Conservation (phyloP, 169 alveolate species). For the Amoebophrya sp. region DNA sequence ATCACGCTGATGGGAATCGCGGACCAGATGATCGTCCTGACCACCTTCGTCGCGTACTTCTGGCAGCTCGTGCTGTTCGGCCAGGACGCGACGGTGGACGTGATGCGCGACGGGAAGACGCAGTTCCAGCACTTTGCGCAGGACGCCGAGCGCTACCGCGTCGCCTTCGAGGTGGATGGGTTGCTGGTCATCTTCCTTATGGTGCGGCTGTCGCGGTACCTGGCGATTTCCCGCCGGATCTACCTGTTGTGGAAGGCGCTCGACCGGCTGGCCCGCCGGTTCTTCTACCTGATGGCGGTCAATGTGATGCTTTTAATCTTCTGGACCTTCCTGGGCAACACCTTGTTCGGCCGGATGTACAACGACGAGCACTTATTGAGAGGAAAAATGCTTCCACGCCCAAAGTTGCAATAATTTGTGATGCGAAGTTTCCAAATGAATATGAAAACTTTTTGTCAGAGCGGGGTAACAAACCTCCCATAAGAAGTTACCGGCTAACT, state of each 20-base stretch:
- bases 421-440: too few species aligned
- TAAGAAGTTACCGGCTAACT: too few species aligned
- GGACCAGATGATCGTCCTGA: background rate
- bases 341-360: background rate
- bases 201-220: background rate
- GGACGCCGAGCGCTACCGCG: background rate
- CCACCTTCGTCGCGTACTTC: background rate
- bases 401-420: too few species aligned
- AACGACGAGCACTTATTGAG: background rate
- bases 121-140: background rate
- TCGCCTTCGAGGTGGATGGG: background rate
- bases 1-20: background rate
- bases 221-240: background rate
- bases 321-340: background rate
- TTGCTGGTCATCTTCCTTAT: background rate
- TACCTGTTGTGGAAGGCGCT: background rate
- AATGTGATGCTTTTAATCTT: too few species aligned
- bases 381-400: too few species aligned
- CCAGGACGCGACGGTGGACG: background rate
- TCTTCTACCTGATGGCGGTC: background rate
- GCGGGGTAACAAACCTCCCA: too few species aligned
- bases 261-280: background rate
- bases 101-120: background rate
- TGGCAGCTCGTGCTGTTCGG: background rate
- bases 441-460: too few species aligned